These are phyloP conservation scores for Bacidia rubella DNA, from an alignment of 495 filamentous ascomycete genomes.

Conservation along the genomic window DNA sequence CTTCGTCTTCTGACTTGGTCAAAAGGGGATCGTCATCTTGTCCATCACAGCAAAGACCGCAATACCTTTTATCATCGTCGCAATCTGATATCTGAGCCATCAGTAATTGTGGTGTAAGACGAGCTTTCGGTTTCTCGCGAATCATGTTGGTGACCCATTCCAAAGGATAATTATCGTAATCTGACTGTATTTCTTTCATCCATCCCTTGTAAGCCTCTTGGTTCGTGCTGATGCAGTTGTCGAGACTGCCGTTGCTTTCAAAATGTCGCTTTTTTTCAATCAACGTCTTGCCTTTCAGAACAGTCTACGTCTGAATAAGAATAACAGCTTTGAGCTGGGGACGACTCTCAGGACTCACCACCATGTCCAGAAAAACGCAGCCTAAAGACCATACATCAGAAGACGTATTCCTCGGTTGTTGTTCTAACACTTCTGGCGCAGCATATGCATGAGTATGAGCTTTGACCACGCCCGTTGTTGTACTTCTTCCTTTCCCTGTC, in stretches of 20 bases:
- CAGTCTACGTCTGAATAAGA: not conserved
- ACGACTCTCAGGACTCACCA: constrained; percentile 5
- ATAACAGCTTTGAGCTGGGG: not conserved
- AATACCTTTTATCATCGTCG: no score
- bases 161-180: constrained; percentile 1
- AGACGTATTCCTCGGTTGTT: constrained; percentile 8
- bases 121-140: not conserved
- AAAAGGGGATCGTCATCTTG: not conserved
- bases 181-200: not conserved
- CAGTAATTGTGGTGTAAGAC: no score
- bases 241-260: not conserved
- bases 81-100: no score
- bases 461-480: constrained; percentile 6
- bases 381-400: constrained; percentile 16
- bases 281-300: constrained; percentile 6
- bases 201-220: constrained; percentile 5
- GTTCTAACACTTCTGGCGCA: constrained; percentile 10
- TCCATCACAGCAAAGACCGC: no score
- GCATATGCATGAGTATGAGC: constrained; percentile 9
- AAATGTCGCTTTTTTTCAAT: not conserved
- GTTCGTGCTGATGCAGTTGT: not conserved
- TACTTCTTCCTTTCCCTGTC: constrained; percentile 2
- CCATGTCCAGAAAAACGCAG: constrained; percentile 14
- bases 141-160: constrained; percentile 5
- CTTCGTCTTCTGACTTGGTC: not conserved